Base-by-base conservation (phyloP, 1,139 yeast genomes). In the Scheffersomyces illinoinensis region DNA sequence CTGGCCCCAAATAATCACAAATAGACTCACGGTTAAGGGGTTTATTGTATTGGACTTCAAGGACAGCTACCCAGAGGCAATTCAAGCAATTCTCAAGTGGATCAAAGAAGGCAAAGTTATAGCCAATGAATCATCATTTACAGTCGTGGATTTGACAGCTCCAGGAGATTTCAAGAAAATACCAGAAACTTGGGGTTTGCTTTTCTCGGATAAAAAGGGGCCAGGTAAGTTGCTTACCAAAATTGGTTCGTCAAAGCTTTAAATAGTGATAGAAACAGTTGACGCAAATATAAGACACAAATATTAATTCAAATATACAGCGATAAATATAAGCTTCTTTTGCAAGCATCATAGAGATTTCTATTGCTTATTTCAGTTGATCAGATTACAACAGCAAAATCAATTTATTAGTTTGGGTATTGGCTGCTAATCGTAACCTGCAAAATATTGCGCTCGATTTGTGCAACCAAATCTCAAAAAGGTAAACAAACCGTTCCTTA, bases 121-220 rank as follows among this genome's bases (percentile, higher is more conserved):
- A 52, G 62, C 62, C 10, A 60, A 61, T 49, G 59, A 62, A 18
- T 64, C 66, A 33, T 66, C 75, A 1, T 74, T 72, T 43, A 72
- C 81, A 3, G 62, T 82, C 48, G 74, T 71, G 39, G 81, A 81
- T 57, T 78, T 76, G 43, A 63, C 68, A 7, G 76, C 73, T 33
- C 76, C 69, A 2, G 63, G 71, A 8, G 65, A 64, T 6, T 81
- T 82, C 60, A 54, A 63, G 19, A 69, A 76, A 47, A 72, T 83
- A 56, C 86, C 86, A 23, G 69, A 70, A 48, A 67, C 76, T 10
- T 84, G 86, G 86, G 72, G 76, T 23, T 72, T 77, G 43, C 64
- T 84, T 49, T 83, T 82, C 68, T 58, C 64, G 18, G 62, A 63
- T n/a, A 62, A 66, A 51, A 73, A 75, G 67, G 69, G 69, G 17